Conservation (phyloP, 1,284 basidiomycete genomes). For the Mycena citricolor region DNA sequence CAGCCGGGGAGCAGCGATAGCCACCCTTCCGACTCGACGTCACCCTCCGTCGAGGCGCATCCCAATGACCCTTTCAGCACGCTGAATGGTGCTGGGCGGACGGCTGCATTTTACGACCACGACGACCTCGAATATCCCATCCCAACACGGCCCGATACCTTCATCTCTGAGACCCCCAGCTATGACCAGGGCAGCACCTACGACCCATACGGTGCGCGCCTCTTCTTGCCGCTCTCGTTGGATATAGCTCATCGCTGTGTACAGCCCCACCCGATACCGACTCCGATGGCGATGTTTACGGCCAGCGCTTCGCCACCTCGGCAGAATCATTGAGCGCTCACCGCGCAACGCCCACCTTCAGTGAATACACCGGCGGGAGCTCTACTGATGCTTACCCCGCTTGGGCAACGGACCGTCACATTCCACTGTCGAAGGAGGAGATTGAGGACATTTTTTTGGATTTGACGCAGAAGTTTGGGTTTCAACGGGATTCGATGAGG, state of each 20-base stretch:
- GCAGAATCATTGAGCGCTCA: conserved; percentile 25
- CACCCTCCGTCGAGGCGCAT: neutral
- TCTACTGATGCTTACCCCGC: conserved; percentile 79
- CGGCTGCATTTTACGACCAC: neutral
- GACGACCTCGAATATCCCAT: neutral
- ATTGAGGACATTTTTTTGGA: conserved; percentile 99
- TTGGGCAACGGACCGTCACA: conserved; percentile 89
- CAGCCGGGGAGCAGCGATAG: conserved; percentile 18
- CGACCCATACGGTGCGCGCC: conserved; percentile 35
- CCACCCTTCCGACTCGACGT: neutral
- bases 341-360: conserved; percentile 25
- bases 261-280: conserved; percentile 22
- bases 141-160: neutral
- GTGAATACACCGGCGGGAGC: conserved; percentile 44
- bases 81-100: neutral
- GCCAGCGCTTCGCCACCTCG: neutral
- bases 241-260: conserved; percentile 5
- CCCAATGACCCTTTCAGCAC: conserved; percentile 1
- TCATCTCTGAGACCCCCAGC: conserved; percentile 4
- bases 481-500: conserved; percentile 89
- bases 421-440: conserved; percentile 97
- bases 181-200: conserved; percentile 65
- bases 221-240: neutral
- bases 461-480: conserved; percentile 98
- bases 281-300: conserved; percentile 31